These are phyloP conservation scores for Candida koratica DNA, from an alignment of 805 yeast genomes.

Conservation along the genomic window DNA sequence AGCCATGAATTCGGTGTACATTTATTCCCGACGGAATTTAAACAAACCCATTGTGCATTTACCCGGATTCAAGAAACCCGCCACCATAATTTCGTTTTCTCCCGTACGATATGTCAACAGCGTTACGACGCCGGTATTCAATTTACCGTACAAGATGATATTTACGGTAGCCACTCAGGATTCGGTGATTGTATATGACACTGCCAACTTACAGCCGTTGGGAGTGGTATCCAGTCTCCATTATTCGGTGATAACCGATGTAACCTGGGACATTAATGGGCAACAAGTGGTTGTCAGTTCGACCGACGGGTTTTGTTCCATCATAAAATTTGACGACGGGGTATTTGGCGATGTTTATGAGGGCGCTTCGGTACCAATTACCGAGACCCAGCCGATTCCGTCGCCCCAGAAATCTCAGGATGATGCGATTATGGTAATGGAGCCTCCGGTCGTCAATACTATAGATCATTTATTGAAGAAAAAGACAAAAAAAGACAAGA, in stretches of 20 bases:
- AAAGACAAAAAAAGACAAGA: slow-evolving; percentile 16
- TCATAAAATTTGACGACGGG: slow-evolving; percentile 37
- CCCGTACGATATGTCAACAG: slow-evolving; percentile 53
- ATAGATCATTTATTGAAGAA: slow-evolving; percentile 14
- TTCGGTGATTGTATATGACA: slow-evolving; percentile 76
- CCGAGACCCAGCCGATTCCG: not conserved
- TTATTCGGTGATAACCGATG: slow-evolving; percentile 83
- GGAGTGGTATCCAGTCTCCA: slow-evolving; percentile 78
- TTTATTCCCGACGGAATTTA: slow-evolving; percentile 70
- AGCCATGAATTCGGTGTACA: slow-evolving; percentile 65
- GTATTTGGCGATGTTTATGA: slow-evolving; percentile 48
- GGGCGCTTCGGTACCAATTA: not conserved
- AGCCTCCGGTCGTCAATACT: slow-evolving; percentile 8
- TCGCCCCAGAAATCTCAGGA: not conserved
- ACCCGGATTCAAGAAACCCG: slow-evolving; percentile 79
- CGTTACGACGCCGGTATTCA: slow-evolving; percentile 34
- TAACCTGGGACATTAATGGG: slow-evolving; percentile 83
- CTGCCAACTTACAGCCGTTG: slow-evolving; percentile 63
- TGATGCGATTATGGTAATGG: not conserved
- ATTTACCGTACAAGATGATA: slow-evolving; percentile 72
- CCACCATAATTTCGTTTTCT: slow-evolving; percentile 75
- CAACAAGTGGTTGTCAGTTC: slow-evolving; percentile 66
- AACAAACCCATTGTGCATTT: slow-evolving; percentile 71
- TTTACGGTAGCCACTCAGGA: slow-evolving; percentile 94
- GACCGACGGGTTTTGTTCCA: slow-evolving; percentile 90